Evolutionary conservation across 306 rosid species (phyloP).

Genomic region (Senna tora): DNA sequence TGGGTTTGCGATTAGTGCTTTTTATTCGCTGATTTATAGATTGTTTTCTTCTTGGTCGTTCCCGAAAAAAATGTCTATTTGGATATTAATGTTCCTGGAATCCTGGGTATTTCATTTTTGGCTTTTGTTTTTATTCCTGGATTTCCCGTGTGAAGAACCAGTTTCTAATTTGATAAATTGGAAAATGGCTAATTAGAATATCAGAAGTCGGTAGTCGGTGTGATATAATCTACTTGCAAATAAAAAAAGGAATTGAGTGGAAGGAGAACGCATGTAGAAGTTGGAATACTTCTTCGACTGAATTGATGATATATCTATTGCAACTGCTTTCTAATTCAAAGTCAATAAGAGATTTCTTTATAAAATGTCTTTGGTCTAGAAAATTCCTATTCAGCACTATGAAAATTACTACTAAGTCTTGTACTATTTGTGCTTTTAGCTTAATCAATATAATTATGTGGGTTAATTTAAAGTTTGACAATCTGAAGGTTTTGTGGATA

Average conservation of each 20-base stretch:
- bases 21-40: neutral
- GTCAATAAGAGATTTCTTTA: slow-evolving; percentile 18
- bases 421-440: slow-evolving; percentile 22
- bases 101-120: neutral
- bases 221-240: neutral
- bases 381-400: slow-evolving; percentile 16
- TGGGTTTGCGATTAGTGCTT: neutral
- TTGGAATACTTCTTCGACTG: slow-evolving; percentile 1
- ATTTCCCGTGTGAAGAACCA: neutral
- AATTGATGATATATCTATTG: neutral
- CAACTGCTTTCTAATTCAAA: neutral
- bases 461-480: slow-evolving; percentile 18
- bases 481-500: slow-evolving; percentile 22
- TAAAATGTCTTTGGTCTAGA: slow-evolving; percentile 12
- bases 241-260: neutral
- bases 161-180: slow-evolving; percentile 9
- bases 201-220: neutral
- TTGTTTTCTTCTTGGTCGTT: neutral
- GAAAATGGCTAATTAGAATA: slow-evolving; percentile 8
- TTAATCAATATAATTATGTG: slow-evolving; percentile 6
- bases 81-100: neutral
- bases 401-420: slow-evolving; percentile 14
- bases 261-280: neutral
- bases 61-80: neutral
- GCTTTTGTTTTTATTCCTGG: slow-evolving; percentile 11